These are phyloP conservation scores for Silybum marianum DNA, from an alignment of 129 eudicot species.

Conservation along the genomic window DNA sequence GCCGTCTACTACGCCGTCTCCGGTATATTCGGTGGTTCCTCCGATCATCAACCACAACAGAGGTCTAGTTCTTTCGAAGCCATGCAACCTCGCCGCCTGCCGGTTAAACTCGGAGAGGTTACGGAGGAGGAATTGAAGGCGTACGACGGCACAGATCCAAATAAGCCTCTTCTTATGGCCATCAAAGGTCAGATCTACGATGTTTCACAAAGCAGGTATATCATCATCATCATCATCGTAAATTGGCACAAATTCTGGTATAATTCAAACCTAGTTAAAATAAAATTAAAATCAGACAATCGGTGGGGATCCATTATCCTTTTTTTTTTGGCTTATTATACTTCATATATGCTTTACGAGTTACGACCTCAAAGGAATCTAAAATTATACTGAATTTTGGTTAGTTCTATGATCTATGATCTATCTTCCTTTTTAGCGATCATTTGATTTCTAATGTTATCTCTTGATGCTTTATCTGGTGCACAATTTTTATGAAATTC, in stretches of 20 bases:
- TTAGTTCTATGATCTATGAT: background rate
- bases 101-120: constrained; percentile 71
- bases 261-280: background rate
- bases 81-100: constrained; percentile 66
- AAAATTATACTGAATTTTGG: background rate
- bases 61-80: constrained; percentile 38
- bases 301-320: background rate
- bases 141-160: constrained; percentile 63
- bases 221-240: background rate
- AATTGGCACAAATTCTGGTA: background rate
- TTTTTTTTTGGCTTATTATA: no score
- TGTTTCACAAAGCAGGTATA: constrained; percentile 72
- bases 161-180: constrained; percentile 73
- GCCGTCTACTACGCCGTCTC: constrained; percentile 55
- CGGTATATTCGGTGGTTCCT: constrained; percentile 45
- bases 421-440: background rate
- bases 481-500: background rate
- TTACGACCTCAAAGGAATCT: no score
- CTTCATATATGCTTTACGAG: no score
- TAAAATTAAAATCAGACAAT: background rate
- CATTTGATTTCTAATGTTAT: background rate
- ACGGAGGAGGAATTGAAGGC: constrained; percentile 54
- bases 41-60: constrained; percentile 19
- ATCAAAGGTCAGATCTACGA: constrained; percentile 83
- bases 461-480: background rate